A percentile compares a stretch with the other conserved stretches of the same genome.
Conservation (phyloP, 2,329 filamentous ascomycete genomes). For the Ambrosiella cleistominuta region DNA sequence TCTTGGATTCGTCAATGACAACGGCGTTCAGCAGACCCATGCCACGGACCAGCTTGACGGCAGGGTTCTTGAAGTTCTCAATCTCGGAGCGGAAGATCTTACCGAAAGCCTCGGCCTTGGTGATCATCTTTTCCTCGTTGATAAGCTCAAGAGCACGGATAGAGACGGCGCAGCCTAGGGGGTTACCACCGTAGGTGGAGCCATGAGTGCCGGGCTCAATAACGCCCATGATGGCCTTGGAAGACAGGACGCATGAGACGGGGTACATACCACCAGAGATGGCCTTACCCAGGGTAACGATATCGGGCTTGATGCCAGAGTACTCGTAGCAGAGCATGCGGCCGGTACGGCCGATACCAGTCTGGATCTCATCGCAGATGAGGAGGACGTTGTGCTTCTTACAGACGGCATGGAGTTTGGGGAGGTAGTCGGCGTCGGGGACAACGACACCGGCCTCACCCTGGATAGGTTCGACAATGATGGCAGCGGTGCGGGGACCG, state of each 20-base stretch:
- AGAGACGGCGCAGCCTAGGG: slow-evolving; percentile 83
- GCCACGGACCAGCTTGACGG: slow-evolving; percentile 70
- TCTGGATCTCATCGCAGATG: slow-evolving; percentile 98
- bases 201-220: slow-evolving; percentile 94
- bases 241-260: slow-evolving; percentile 80
- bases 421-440: slow-evolving; percentile 75
- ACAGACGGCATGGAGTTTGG: slow-evolving; percentile 65
- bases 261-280: slow-evolving; percentile 98
- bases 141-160: slow-evolving; percentile 90
- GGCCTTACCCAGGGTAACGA: slow-evolving; percentile 89
- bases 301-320: slow-evolving; percentile 85
- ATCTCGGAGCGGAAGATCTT: slow-evolving; percentile 69
- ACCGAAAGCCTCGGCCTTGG: slow-evolving; percentile 65
- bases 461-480: slow-evolving; percentile 92
- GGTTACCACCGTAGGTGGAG: slow-evolving; percentile 96
- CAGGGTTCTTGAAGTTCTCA: slow-evolving; percentile 54
- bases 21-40: slow-evolving; percentile 93
- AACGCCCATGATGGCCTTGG: slow-evolving; percentile 85
- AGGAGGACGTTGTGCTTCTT: slow-evolving; percentile 89
- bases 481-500: slow-evolving; percentile 72
- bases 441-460: slow-evolving; percentile 95
- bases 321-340: slow-evolving; percentile 89
- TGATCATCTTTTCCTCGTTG: slow-evolving; percentile 75
- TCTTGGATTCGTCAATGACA: slow-evolving; percentile 79
- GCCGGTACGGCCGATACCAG: slow-evolving; percentile 86